Evolutionary conservation across 805 yeast species (phyloP).

Genomic region (Kazachstania kunashirensis): DNA sequence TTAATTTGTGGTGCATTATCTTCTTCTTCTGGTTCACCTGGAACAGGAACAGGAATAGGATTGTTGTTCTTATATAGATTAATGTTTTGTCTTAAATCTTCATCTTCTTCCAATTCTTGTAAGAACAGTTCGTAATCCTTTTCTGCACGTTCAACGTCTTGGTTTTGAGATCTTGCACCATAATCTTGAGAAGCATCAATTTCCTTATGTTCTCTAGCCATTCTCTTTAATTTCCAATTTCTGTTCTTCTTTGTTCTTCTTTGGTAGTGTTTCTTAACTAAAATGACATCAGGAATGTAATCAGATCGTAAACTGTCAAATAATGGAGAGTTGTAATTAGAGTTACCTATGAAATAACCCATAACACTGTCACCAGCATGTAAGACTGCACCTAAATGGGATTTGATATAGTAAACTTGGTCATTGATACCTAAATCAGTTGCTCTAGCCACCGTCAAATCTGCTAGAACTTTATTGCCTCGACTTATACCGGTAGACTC

Average conservation of each 20-base stretch:
- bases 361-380: constrained; percentile 94
- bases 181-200: constrained; percentile 61
- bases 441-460: constrained; percentile 82
- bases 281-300: constrained; percentile 71
- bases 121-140: constrained; percentile 91
- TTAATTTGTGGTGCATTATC: constrained; percentile 83
- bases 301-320: constrained; percentile 61
- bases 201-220: constrained; percentile 93
- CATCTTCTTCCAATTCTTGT: constrained; percentile 95
- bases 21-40: constrained; percentile 47
- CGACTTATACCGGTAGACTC: constrained; percentile 78
- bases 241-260: constrained; percentile 67
- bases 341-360: constrained; percentile 79
- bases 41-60: constrained; percentile 10
- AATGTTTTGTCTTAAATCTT: constrained; percentile 82
- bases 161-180: constrained; percentile 63
- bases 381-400: constrained; percentile 87
- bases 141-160: constrained; percentile 86
- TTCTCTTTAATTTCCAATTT: constrained; percentile 91
- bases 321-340: constrained; percentile 80
- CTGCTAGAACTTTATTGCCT: constrained; percentile 79
- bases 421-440: constrained; percentile 83
- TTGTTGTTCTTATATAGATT: constrained; percentile 66
- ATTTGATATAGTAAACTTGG: constrained; percentile 68
- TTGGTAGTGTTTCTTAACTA: constrained; percentile 81